Conservation (phyloP, 208 protist species). For the Lotmaria passim region DNA sequence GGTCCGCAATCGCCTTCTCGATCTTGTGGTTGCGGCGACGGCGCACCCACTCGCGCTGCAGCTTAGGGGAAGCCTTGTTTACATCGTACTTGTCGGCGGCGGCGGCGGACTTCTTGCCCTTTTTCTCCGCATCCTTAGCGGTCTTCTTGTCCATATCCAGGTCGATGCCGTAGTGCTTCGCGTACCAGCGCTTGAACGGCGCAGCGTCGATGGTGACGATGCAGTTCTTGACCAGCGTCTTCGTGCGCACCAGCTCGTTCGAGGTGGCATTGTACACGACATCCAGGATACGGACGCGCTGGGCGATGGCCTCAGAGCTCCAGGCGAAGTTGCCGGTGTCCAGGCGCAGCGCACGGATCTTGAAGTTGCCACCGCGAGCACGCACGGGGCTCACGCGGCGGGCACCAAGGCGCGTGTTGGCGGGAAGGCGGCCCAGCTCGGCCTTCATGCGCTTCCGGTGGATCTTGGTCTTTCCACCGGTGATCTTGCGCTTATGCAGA, state of each 20-base stretch:
- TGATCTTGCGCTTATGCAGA: slow-evolving; percentile 98
- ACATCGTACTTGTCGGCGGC: slow-evolving; percentile 78
- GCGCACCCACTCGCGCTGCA: slow-evolving; percentile 82
- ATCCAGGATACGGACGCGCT: slow-evolving; percentile 96
- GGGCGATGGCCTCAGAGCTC: slow-evolving; percentile 89
- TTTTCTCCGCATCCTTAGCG: slow-evolving; percentile 45
- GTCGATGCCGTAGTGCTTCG: slow-evolving; percentile 97
- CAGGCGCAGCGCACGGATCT: slow-evolving; percentile 98
- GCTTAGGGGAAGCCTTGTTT: slow-evolving; percentile 63
- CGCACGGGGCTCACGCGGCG: slow-evolving; percentile 95
- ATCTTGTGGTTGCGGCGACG: slow-evolving; percentile 78
- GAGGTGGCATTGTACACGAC: slow-evolving; percentile 99
- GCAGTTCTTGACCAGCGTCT: slow-evolving; percentile 99
- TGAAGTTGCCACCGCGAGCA: slow-evolving; percentile 97
- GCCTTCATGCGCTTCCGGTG: slow-evolving; percentile 97
- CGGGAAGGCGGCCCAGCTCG: slow-evolving; percentile 96
- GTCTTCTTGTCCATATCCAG: slow-evolving; percentile 92
- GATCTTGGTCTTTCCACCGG: slow-evolving; percentile 96
- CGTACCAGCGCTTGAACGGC: slow-evolving; percentile 99
- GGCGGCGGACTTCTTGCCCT: slow-evolving; percentile 65
- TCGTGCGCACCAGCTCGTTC: slow-evolving; percentile 99
- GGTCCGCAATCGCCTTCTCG: slow-evolving; percentile 87
- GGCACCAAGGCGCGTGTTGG: slow-evolving; percentile 96
- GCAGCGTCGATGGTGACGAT: slow-evolving; percentile 98
- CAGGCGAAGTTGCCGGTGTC: slow-evolving; percentile 99